Evolutionary conservation across 2,329 filamentous ascomycete genomes (phyloP).

Genomic region (Curvularia hawaiiensis): DNA sequence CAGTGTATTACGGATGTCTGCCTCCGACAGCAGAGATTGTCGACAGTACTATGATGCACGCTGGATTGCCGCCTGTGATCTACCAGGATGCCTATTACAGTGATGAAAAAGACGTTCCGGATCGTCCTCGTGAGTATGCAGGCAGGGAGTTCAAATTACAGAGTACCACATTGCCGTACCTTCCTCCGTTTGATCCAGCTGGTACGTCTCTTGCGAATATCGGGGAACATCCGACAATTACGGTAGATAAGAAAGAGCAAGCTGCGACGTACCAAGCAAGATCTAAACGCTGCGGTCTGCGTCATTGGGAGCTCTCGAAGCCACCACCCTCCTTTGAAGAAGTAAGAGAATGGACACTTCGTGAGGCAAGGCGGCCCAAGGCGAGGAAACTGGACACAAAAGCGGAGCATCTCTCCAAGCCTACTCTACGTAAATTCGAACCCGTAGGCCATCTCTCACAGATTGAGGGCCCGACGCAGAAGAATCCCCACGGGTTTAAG

Average conservation of each 20-base stretch:
- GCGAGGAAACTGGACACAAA: constrained; percentile 10
- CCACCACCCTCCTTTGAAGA: constrained; percentile 73
- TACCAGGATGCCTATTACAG: constrained; percentile 90
- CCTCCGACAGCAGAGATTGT: constrained; percentile 57
- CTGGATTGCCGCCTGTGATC: constrained; percentile 68
- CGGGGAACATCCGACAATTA: constrained; percentile 56
- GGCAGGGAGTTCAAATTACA: constrained; percentile 82
- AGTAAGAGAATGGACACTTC: constrained; percentile 69
- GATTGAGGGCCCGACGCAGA: constrained; percentile 86
- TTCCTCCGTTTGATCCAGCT: constrained; percentile 76
- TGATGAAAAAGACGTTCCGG: constrained; percentile 80
- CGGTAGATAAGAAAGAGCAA: constrained; percentile 59
- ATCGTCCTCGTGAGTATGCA: constrained; percentile 79
- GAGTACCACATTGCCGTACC: constrained; percentile 75
- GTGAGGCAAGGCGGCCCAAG: constrained; percentile 38
- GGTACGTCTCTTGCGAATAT: constrained; percentile 62
- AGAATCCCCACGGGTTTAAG: constrained; percentile 80
- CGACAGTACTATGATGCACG: constrained; percentile 60
- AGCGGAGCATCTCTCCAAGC: constrained; percentile 11
- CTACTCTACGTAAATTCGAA: constrained; percentile 23
- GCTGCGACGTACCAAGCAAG: constrained; percentile 59
- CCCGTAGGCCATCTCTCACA: constrained; percentile 67
- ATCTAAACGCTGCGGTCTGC: constrained; percentile 64
- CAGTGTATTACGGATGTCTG: constrained; percentile 43
- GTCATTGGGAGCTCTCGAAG: constrained; percentile 76